These are phyloP conservation scores for Diplodia mutila DNA, from an alignment of 2,329 filamentous ascomycete genomes.

Conservation along the genomic window DNA sequence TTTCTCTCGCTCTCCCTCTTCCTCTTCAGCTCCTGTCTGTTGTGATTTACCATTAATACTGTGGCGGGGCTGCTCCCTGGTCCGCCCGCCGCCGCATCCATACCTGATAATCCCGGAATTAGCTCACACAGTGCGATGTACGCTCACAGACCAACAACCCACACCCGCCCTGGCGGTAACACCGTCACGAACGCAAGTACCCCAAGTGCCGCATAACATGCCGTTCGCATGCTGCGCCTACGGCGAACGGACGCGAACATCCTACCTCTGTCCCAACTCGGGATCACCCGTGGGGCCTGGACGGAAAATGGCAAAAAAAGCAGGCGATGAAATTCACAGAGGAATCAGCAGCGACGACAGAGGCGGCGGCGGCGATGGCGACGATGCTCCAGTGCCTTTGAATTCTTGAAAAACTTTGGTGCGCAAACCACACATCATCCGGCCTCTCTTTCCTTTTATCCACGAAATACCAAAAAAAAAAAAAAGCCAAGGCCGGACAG, in stretches of 20 bases:
- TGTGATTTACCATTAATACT: not conserved
- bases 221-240: not conserved
- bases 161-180: not conserved
- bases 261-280: not conserved
- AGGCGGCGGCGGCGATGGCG: not conserved
- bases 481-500: too few species aligned
- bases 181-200: not conserved
- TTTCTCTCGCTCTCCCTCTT: not conserved
- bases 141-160: not conserved
- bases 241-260: not conserved
- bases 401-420: not conserved
- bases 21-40: not conserved
- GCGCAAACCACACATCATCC: not conserved
- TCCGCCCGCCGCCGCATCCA: not conserved
- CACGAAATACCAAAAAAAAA: not conserved
- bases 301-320: not conserved
- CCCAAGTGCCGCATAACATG: not conserved
- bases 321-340: not conserved
- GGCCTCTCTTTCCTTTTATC: not conserved
- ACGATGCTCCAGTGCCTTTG: too few species aligned
- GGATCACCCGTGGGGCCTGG: slow-evolving; percentile 13
- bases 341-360: too few species aligned
- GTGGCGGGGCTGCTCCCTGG: not conserved
- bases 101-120: not conserved
- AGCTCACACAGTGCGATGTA: not conserved